Evolutionary conservation across 2,329 filamentous ascomycete genomes (phyloP).

Genomic region (Aspergillus spinulosporus): DNA sequence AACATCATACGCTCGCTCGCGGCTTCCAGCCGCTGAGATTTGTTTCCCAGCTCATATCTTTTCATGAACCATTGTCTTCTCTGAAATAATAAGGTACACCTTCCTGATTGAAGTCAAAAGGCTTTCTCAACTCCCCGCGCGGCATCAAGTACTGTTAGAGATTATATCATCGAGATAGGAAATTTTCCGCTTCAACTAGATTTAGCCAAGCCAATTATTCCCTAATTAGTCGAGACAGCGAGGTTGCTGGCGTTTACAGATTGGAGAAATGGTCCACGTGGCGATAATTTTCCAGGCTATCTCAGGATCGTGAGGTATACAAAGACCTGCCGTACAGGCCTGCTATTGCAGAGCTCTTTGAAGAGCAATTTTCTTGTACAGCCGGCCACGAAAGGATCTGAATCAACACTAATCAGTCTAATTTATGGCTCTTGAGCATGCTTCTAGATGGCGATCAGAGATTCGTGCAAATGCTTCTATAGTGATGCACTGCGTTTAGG

Average conservation of each 20-base stretch:
- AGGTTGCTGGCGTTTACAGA: background rate
- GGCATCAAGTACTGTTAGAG: background rate
- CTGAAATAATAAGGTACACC: too few relatives aligned
- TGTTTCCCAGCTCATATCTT: too few relatives aligned
- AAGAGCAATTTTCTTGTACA: slow-evolving; percentile 26
- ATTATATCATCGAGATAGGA: background rate
- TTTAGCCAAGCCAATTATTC: too few relatives aligned
- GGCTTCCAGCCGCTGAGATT: too few relatives aligned
- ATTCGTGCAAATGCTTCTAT: background rate
- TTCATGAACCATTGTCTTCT: too few relatives aligned
- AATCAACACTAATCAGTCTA: slow-evolving; percentile 40
- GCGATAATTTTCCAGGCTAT: background rate
- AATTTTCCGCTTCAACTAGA: too few relatives aligned
- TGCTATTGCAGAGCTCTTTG: slow-evolving; percentile 26
- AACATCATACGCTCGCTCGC: too few relatives aligned
- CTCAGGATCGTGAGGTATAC: slow-evolving; percentile 28
- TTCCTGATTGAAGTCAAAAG: too few relatives aligned
- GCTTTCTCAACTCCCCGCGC: too few relatives aligned
- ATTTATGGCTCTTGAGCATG: slow-evolving; percentile 42
- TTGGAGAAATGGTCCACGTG: slow-evolving; percentile 16
- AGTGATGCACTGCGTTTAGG: slow-evolving; percentile 45
- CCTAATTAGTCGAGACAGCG: too few relatives aligned
- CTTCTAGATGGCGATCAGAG: slow-evolving; percentile 30
- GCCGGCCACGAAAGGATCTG: slow-evolving; percentile 44
- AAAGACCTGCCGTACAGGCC: slow-evolving; percentile 46